phyloP scores from a whole-genome alignment of 116 monocot genomes.

The Dioscorea cayenensis region DNA sequence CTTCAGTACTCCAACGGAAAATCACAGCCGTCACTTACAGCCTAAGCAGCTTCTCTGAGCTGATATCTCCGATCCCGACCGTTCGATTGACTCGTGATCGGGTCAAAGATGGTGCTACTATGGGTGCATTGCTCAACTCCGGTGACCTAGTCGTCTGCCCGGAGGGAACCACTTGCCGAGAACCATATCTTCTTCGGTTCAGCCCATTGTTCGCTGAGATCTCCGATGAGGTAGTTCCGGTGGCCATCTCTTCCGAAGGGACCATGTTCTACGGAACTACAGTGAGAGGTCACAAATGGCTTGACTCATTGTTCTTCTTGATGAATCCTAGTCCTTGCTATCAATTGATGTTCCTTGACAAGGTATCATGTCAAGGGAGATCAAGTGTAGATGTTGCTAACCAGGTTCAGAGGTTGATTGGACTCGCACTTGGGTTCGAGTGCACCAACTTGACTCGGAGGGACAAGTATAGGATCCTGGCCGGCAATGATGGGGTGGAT shows the following conservation, averaged over 20 bases:
- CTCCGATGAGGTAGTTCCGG: constrained; percentile 19
- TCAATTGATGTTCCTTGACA: constrained; percentile 12
- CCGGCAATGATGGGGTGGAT: constrained; percentile 21
- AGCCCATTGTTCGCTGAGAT: constrained; percentile 49
- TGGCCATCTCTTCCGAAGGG: constrained; percentile 20
- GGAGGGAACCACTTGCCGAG: constrained; percentile 50
- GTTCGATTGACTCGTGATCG: constrained; percentile 32
- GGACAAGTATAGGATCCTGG: constrained; percentile 32
- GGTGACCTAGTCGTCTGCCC: constrained; percentile 46
- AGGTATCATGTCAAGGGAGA: neutral
- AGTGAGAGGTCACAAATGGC: constrained; percentile 30
- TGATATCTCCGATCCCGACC: constrained; percentile 37
- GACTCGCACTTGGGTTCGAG: constrained; percentile 14
- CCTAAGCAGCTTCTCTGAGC: constrained; percentile 25
- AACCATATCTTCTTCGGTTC: constrained; percentile 50
- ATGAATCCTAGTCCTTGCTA: constrained; percentile 40
- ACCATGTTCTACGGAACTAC: constrained; percentile 44
- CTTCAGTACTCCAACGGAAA: constrained; percentile 2
- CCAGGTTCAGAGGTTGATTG: constrained; percentile 29
- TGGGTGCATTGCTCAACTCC: constrained; percentile 6
- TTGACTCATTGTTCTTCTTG: constrained; percentile 51
- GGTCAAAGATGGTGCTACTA: constrained; percentile 13
- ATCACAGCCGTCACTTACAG: constrained; percentile 27
- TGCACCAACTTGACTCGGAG: constrained; percentile 20
- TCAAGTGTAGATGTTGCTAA: constrained; percentile 23